A percentile compares a stretch with the other conserved stretches of the same genome.
phyloP scores from a whole-genome alignment of 495 filamentous ascomycete genomes.

The Penicillium lividum region DNA sequence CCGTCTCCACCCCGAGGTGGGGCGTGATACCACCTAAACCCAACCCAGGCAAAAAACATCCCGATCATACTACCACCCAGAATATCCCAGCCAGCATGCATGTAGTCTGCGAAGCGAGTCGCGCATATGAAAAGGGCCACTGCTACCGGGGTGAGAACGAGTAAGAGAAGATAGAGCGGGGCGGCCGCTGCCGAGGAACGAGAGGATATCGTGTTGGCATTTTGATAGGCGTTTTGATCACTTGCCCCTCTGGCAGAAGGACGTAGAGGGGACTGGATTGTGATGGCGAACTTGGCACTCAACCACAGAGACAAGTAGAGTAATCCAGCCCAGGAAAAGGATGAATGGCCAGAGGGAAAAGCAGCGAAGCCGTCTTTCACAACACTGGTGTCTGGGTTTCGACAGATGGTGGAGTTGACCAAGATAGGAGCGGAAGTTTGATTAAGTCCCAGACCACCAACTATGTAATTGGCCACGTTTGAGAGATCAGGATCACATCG shows the following conservation, averaged over 20 bases:
- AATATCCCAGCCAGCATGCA: slow-evolving; percentile 1
- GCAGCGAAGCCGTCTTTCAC: background rate
- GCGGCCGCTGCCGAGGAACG: no score
- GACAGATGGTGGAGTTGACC: no score
- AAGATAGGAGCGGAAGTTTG: no score
- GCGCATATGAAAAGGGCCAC: slow-evolving; percentile 3
- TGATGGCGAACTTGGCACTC: slow-evolving; percentile 1
- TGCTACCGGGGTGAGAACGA: no score
- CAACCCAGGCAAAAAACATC: background rate
- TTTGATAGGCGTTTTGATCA: no score
- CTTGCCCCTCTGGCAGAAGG: no score
- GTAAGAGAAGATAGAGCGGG: no score
- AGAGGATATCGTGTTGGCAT: no score
- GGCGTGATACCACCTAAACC: background rate
- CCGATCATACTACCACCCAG: background rate
- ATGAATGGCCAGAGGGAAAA: slow-evolving; percentile 4
- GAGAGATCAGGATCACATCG: slow-evolving; percentile 5
- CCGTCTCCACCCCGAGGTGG: no score
- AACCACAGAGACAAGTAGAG: slow-evolving; percentile 4
- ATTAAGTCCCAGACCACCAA: background rate
- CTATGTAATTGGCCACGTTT: background rate
- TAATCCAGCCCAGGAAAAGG: slow-evolving; percentile 2
- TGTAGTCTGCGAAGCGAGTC: background rate
- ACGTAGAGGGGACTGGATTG: background rate
- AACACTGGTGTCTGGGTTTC: background rate